These are phyloP conservation scores for Ligustrum vulgare DNA, from an alignment of 257 asterid genomes.

Conservation along the genomic window DNA sequence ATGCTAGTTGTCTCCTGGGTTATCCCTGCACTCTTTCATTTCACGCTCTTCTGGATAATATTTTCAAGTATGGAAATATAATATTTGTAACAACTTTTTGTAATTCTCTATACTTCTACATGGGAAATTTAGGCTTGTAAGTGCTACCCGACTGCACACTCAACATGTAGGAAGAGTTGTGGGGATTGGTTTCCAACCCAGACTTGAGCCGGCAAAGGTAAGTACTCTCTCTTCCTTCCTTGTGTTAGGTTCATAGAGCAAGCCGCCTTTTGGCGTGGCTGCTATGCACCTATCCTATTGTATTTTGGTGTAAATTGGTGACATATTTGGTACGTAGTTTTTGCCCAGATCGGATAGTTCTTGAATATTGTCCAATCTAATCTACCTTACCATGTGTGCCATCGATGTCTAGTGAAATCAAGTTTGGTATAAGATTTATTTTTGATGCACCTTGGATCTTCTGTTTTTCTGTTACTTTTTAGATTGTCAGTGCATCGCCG, in stretches of 20 bases:
- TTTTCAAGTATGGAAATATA: not conserved
- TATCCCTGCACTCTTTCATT: not conserved
- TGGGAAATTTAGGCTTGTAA: conserved; percentile 55
- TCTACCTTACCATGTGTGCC: not conserved
- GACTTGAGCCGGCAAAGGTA: conserved; percentile 91
- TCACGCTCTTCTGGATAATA: not conserved
- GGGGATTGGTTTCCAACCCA: conserved; percentile 91
- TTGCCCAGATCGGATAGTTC: not conserved
- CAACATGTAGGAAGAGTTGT: conserved; percentile 74
- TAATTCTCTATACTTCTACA: not conserved
- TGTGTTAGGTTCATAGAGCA: not conserved
- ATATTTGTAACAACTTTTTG: not conserved
- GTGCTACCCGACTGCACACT: conserved; percentile 67
- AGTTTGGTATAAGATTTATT: not conserved
- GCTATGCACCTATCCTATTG: not conserved
- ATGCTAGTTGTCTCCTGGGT: not conserved
- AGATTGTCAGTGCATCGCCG: conserved; percentile 95
- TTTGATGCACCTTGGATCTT: not conserved
- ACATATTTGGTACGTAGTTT: not conserved
- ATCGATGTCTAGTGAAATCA: not conserved
- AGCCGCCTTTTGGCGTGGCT: not conserved
- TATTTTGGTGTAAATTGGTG: not conserved
- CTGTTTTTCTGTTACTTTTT: conserved; percentile 9
- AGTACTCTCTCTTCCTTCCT: not conserved
- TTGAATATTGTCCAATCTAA: not conserved